Evolutionary conservation across 1,284 basidiomycete genomes (phyloP).

Genomic region (Bondarzewia mesenterica): DNA sequence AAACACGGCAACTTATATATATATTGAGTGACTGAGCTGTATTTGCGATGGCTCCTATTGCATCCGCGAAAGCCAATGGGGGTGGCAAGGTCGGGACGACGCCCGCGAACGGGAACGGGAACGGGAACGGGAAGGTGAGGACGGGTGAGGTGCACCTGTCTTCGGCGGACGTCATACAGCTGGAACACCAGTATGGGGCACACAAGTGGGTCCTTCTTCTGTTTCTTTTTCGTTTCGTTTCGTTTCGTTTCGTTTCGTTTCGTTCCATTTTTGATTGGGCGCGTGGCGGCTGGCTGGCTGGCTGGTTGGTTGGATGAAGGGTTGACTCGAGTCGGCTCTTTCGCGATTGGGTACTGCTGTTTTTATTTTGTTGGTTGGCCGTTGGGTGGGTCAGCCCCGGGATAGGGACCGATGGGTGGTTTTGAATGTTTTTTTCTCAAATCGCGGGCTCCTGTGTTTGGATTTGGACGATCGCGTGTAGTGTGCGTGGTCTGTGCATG

Average conservation of each 20-base stretch:
- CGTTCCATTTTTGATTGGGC: no score
- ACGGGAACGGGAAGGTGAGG: not conserved
- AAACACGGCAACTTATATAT: no score
- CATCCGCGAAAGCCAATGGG: not conserved
- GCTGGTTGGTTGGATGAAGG: no score
- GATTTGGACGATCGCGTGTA: no score
- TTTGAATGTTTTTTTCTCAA: not conserved
- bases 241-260: not conserved
- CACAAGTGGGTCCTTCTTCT: constrained; percentile 67
- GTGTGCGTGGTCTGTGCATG: no score
- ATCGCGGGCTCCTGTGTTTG: no score
- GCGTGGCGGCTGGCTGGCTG: no score
- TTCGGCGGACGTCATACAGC: constrained; percentile 64
- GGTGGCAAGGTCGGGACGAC: not conserved
- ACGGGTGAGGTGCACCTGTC: constrained; percentile 22
- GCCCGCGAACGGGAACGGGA: not conserved
- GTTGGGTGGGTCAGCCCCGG: no score
- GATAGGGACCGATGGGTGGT: no score
- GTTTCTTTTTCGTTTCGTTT: not conserved
- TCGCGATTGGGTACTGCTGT: no score
- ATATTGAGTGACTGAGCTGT: not conserved
- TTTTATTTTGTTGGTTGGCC: no score
- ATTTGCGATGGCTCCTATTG: not conserved
- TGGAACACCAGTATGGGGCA: constrained; percentile 80
- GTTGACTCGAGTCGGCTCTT: no score